Evolutionary conservation across 2,329 filamentous ascomycete species (phyloP), one percentile per base, ranked within the genome.

Genomic region (Aspergillus neoniger): DNA sequence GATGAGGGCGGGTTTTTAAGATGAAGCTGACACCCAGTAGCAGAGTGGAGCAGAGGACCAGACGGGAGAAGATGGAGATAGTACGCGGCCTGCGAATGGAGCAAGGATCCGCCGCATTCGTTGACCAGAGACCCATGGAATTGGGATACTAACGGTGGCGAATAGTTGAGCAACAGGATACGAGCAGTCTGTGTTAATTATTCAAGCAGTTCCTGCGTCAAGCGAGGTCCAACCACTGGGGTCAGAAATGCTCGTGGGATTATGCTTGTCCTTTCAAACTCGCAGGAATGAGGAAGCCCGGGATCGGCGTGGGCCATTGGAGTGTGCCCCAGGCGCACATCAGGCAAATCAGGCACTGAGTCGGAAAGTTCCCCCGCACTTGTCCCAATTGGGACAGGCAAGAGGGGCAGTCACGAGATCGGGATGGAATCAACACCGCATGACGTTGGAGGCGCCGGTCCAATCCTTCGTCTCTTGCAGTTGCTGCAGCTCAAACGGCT

Each of bases 1-100:
- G 74, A 65, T 76, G 79, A 65, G 73, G 72, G 61, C 69, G 69
- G 66, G 70, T 68, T 68, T 73, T 74, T 47, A 79, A 66, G 61
- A 80, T 64, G 59, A 77, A 68, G 65, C 70, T 73, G 65, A 77
- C 65, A 55, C 78, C 79, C 75, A 82, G 77, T 65, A 79, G 76
- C 66, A 77, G 65, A 67, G 73, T 74, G 71, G 73, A 75, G 71
- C 65, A 71, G 65, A 75, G 47, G 17, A 75, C 50, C 50, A 76
- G 61, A 64, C 64, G 68, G 67, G 72, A 73, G 67, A 74, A 58
- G 30, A 62, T 57, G 57, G 65, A 67, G 60, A 58, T 65, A 44
- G 41, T 44, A 65, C 60, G 62, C 57, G 60, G 54, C 60, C 60
- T 61, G 59, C 57, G 56, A 62, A 63, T 65, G 55, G 65, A 65